A percentile compares a stretch with the other conserved stretches of the same genome.
Evolutionary conservation across 495 filamentous ascomycete species (phyloP).

Genomic region (Neurospora africana): DNA sequence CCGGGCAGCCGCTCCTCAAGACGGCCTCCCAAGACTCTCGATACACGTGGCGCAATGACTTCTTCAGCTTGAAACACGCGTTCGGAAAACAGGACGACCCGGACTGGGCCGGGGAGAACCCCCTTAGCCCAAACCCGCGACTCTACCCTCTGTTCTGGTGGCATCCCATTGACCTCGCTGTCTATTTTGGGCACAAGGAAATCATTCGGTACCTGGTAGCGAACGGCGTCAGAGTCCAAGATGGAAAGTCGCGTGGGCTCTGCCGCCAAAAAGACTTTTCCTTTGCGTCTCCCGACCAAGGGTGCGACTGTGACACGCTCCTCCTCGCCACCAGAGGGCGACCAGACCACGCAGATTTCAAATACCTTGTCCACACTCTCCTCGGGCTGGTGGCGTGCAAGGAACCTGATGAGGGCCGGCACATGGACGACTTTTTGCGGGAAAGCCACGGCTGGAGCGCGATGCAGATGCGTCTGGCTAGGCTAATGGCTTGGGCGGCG

Average conservation of each 20-base stretch:
- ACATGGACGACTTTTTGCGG: neutral
- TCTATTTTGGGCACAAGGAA: neutral
- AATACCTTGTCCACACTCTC: neutral
- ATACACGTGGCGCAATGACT: neutral
- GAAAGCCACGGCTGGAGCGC: neutral
- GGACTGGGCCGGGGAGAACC: neutral
- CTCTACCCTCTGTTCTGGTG: neutral
- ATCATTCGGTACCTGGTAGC: neutral
- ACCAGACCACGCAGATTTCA: neutral
- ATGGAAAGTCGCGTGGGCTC: neutral
- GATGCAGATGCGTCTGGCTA: neutral
- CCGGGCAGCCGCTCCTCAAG: neutral
- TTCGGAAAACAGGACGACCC: neutral
- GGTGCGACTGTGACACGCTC: neutral
- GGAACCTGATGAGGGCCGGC: neutral
- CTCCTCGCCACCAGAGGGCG: neutral
- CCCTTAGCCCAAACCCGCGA: neutral
- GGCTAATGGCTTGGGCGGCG: neutral
- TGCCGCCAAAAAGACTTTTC: neutral
- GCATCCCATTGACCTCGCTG: constrained; percentile 2
- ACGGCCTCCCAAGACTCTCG: neutral
- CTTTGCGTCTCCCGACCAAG: neutral
- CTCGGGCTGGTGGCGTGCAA: neutral
- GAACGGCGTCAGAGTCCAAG: neutral
- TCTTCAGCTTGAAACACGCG: neutral